phyloP scores from a whole-genome alignment of 2,329 filamentous ascomycete species.

The Aspergillus puulaauensis region DNA sequence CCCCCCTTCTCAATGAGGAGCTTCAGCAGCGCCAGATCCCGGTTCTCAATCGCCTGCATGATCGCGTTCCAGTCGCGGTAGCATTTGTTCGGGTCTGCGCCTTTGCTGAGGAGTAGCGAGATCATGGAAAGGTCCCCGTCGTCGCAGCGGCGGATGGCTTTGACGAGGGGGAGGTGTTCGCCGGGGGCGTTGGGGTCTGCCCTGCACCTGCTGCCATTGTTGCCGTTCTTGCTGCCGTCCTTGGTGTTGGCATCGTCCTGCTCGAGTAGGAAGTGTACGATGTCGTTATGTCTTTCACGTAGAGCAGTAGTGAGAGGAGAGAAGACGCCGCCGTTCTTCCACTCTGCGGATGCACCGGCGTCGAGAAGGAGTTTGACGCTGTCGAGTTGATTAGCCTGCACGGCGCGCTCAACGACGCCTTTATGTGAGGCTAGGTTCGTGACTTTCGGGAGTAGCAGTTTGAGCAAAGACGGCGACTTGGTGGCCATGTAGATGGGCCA shows the following conservation, averaged over 20 bases:
- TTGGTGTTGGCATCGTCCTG: too few relatives aligned
- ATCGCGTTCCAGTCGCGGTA: constrained; percentile 67
- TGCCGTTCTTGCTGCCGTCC: too few relatives aligned
- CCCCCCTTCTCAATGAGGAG: constrained; percentile 50
- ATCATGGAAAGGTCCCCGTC: constrained; percentile 44
- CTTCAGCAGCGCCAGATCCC: constrained; percentile 55
- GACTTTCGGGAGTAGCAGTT: constrained; percentile 58
- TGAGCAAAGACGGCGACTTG: constrained; percentile 59
- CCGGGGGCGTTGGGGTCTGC: background rate
- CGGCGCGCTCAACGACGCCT: constrained; percentile 67
- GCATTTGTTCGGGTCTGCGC: constrained; percentile 64
- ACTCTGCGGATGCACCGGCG: constrained; percentile 67
- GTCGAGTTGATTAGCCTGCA: constrained; percentile 65
- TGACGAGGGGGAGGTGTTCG: background rate
- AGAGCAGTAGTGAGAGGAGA: constrained; percentile 67
- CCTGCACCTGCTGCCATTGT: too few relatives aligned
- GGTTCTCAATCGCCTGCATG: constrained; percentile 66
- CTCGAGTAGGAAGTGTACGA: background rate
- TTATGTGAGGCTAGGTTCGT: constrained; percentile 41
- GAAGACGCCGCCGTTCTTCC: constrained; percentile 72
- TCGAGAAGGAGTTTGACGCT: constrained; percentile 65
- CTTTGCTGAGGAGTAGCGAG: constrained; percentile 61
- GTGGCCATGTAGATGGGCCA: constrained; percentile 73
- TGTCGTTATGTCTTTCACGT: constrained; percentile 56
- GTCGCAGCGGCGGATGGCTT: background rate